Conservation (phyloP, 1,139 yeast species). For the Scheffersomyces quercinus region DNA sequence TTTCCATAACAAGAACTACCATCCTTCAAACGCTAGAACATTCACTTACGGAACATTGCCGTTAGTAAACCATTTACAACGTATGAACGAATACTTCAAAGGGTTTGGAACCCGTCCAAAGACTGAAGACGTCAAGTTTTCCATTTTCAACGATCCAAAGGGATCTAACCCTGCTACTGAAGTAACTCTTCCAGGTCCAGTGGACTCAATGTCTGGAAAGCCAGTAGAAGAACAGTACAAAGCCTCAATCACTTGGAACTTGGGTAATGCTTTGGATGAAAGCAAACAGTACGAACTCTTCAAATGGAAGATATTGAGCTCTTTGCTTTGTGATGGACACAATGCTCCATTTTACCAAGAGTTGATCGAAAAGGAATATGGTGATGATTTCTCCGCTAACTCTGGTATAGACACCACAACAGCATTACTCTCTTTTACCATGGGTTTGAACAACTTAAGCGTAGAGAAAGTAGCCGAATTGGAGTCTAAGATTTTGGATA, state of each 20-base stretch:
- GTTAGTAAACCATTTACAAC: conserved; percentile 58
- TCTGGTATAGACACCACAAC: conserved; percentile 87
- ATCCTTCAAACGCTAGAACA: conserved; percentile 86
- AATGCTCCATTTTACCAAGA: conserved; percentile 86
- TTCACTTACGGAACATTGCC: conserved; percentile 86
- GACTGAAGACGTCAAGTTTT: conserved; percentile 20
- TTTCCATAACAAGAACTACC: conserved; percentile 75
- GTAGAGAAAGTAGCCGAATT: conserved; percentile 48
- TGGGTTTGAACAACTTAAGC: conserved; percentile 81
- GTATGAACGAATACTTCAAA: conserved; percentile 52
- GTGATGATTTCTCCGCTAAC: conserved; percentile 85
- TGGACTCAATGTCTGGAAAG: conserved; percentile 68
- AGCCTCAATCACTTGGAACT: conserved; percentile 83
- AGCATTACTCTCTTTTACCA: conserved; percentile 72
- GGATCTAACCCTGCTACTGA: background rate
- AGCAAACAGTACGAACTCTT: conserved; percentile 58
- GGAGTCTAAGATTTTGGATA: conserved; percentile 44
- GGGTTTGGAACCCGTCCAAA: conserved; percentile 52
- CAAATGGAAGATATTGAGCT: conserved; percentile 69
- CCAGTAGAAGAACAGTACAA: conserved; percentile 72
- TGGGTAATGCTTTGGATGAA: conserved; percentile 70
- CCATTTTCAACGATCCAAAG: conserved; percentile 21
- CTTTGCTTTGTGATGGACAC: conserved; percentile 85
- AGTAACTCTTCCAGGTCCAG: conserved; percentile 61
- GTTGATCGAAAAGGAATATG: conserved; percentile 80